Conservation (phyloP, 495 filamentous ascomycete genomes). For the Lentithecium fluviatile region DNA sequence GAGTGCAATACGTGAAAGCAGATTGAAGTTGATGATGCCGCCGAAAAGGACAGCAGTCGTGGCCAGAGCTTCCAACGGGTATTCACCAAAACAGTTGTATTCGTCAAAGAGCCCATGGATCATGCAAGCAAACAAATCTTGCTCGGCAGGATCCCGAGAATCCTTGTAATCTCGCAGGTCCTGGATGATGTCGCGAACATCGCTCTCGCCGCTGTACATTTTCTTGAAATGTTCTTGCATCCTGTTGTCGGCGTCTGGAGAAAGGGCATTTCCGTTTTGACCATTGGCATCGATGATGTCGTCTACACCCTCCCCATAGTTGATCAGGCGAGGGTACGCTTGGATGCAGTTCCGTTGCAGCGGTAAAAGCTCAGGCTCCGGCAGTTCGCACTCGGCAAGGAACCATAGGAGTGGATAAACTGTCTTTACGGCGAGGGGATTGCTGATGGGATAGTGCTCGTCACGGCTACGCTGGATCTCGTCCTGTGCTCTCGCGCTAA, state of each 20-base stretch:
- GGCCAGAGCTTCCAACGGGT: constrained; percentile 88
- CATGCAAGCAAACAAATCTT: constrained; percentile 97
- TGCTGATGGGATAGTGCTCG: constrained; percentile 59
- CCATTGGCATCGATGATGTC: constrained; percentile 86
- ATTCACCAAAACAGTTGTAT: constrained; percentile 90
- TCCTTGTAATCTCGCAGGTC: constrained; percentile 79
- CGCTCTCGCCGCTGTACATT: constrained; percentile 87
- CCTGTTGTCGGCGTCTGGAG: constrained; percentile 72
- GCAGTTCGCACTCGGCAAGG: constrained; percentile 56
- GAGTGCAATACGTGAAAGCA: constrained; percentile 84
- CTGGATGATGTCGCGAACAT: constrained; percentile 76
- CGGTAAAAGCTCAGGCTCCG: constrained; percentile 55
- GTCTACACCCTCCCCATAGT: constrained; percentile 88
- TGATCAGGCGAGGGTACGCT: constrained; percentile 91
- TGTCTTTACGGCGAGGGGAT: constrained; percentile 77
- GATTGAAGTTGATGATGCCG: constrained; percentile 87
- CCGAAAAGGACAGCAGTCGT: constrained; percentile 96
- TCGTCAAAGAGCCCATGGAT: constrained; percentile 97
- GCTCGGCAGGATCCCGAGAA: constrained; percentile 76
- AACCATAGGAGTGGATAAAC: constrained; percentile 78
- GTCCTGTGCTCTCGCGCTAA: constrained; percentile 77
- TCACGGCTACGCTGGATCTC: constrained; percentile 71
- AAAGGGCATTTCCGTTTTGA: constrained; percentile 71
- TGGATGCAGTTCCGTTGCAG: constrained; percentile 87
- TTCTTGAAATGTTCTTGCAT: constrained; percentile 97